Percentiles rank a stretch among this genome's conserved stretches.
Evolutionary conservation across 2,329 filamentous ascomycete genomes (phyloP).

Genomic region (Venturia carpophila): DNA sequence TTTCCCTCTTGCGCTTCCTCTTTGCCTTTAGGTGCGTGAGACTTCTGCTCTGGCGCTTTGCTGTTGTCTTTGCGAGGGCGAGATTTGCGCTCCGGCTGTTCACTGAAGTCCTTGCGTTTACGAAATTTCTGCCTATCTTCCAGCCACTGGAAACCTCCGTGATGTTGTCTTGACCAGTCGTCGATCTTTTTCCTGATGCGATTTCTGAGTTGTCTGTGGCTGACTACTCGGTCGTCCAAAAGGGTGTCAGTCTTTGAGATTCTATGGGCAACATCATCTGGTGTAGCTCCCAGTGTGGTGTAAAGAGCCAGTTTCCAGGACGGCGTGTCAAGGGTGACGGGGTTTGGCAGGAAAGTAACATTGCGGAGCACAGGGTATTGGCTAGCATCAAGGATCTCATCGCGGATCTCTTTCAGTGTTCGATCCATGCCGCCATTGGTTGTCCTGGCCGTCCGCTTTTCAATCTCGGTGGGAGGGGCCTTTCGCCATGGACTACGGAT

Average conservation of each 20-base stretch:
- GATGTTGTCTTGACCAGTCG: not conserved
- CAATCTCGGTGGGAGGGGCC: not conserved
- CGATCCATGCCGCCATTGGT: not conserved
- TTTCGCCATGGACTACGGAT: not conserved
- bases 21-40: not conserved
- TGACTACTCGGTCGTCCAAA: not conserved
- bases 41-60: not conserved
- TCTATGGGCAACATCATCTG: slow-evolving; percentile 3
- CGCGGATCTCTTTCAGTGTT: not conserved
- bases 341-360: not conserved
- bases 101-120: not conserved
- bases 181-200: not conserved
- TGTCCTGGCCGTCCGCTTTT: not conserved
- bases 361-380: not conserved
- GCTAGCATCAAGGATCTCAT: not conserved
- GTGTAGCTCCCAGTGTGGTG: not conserved
- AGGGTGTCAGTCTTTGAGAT: not conserved
- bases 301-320: not conserved
- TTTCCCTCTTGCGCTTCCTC: not conserved
- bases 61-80: too few species aligned
- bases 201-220: slow-evolving; percentile 3
- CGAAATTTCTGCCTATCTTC: not conserved
- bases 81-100: not conserved
- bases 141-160: slow-evolving; percentile 9
- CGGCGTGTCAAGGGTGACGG: not conserved